Evolutionary conservation across 176 grass and related monocot genomes (phyloP).

Genomic region (Chloris gayana): DNA sequence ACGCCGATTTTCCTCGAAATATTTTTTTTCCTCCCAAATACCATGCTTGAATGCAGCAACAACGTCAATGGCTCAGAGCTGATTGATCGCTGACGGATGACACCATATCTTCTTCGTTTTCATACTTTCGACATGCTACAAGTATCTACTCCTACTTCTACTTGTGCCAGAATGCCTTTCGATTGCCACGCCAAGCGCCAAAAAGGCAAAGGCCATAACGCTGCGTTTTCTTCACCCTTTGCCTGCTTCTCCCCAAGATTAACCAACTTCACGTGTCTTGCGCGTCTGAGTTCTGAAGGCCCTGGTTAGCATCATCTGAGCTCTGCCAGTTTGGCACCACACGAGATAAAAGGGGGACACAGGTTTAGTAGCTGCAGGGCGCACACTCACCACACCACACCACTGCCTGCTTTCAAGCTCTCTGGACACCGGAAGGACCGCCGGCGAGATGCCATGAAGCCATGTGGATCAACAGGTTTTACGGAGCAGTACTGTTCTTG

Average conservation of each 20-base stretch:
- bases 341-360: slow-evolving; percentile 10
- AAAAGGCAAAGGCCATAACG: not conserved
- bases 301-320: not conserved
- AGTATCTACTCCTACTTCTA: not conserved
- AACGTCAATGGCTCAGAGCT: not conserved
- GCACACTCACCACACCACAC: not conserved
- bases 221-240: not conserved
- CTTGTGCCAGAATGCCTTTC: no score
- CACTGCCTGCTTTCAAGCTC: slow-evolving; percentile 22
- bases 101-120: not conserved
- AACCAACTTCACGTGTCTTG: not conserved
- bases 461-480: slow-evolving; percentile 46
- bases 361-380: slow-evolving; percentile 3
- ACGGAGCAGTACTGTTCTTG: slow-evolving; percentile 4
- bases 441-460: slow-evolving; percentile 32
- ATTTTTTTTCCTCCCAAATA: not conserved
- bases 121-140: not conserved
- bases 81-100: not conserved
- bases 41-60: not conserved
- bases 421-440: slow-evolving; percentile 15
- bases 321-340: not conserved
- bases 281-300: not conserved
- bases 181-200: not conserved
- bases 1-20: not conserved
- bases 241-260: not conserved